A percentile compares a stretch with the other conserved stretches of the same genome.
phyloP scores from a whole-genome alignment of 345 rosid species.

The Citrus inodora region DNA sequence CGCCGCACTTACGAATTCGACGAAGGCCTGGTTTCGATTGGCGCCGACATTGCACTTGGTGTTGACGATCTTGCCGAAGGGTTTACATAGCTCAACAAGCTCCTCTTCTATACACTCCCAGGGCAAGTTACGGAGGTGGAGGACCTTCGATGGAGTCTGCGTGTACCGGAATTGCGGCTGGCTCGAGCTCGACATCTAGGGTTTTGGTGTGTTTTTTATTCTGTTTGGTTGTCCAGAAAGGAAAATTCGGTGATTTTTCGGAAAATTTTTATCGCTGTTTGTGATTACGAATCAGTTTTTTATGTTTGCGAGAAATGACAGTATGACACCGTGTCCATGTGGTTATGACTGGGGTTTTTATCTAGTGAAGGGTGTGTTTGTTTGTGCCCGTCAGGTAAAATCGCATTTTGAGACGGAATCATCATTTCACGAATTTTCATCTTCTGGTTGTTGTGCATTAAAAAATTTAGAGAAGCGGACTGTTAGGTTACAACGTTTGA shows the following conservation, averaged over 20 bases:
- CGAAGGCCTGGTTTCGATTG: constrained; percentile 94
- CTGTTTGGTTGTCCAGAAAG: constrained; percentile 18
- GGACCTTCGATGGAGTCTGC: constrained; percentile 93
- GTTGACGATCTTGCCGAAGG: constrained; percentile 91
- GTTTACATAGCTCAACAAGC: constrained; percentile 86
- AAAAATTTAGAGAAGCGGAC: too few relatives aligned
- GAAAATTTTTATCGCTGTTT: neutral
- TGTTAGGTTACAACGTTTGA: too few relatives aligned
- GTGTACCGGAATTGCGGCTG: constrained; percentile 92
- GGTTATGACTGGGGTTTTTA: too few relatives aligned
- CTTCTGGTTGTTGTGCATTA: too few relatives aligned
- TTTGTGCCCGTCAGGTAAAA: too few relatives aligned
- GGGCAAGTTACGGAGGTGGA: constrained; percentile 89
- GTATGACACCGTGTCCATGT: too few relatives aligned
- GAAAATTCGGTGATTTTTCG: constrained; percentile 17
- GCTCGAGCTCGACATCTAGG: constrained; percentile 65
- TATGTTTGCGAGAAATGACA: too few relatives aligned
- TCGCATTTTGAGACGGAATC: neutral
- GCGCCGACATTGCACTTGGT: constrained; percentile 94
- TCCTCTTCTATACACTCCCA: constrained; percentile 96
- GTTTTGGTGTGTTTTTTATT: neutral
- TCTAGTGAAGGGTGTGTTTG: neutral
- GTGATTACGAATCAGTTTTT: neutral
- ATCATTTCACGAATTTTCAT: neutral
- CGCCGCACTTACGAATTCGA: constrained; percentile 62